Percentiles rank a stretch among this genome's conserved stretches.
Evolutionary conservation across 2,329 filamentous ascomycete species (phyloP).

Genomic region (Claviceps africana): DNA sequence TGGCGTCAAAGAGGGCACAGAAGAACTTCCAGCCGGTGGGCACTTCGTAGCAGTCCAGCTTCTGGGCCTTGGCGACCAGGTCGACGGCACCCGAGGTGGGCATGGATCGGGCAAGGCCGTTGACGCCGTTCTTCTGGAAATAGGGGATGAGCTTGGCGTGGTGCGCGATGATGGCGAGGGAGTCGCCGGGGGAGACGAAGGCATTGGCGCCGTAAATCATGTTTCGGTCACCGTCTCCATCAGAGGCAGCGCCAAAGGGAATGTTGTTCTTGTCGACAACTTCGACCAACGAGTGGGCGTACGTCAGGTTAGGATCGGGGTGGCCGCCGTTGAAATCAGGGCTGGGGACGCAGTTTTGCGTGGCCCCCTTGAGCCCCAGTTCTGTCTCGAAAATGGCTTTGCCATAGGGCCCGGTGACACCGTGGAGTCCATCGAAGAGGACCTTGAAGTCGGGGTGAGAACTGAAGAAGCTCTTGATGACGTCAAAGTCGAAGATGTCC

Average conservation of each 20-base stretch:
- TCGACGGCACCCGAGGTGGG: slow-evolving; percentile 92
- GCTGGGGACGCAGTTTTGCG: slow-evolving; percentile 82
- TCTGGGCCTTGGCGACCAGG: slow-evolving; percentile 88
- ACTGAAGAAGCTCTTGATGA: slow-evolving; percentile 89
- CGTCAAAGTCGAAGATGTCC: slow-evolving; percentile 93
- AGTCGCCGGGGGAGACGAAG: slow-evolving; percentile 95
- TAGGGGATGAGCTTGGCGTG: slow-evolving; percentile 93
- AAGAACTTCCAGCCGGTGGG: slow-evolving; percentile 99
- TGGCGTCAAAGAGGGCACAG: slow-evolving; percentile 83
- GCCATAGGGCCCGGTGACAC: slow-evolving; percentile 91
- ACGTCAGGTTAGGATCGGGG: slow-evolving; percentile 94
- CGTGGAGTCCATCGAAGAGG: slow-evolving; percentile 85
- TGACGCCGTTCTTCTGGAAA: slow-evolving; percentile 95
- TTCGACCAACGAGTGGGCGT: slow-evolving; percentile 88
- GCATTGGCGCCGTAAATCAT: slow-evolving; percentile 98
- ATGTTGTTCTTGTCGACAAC: slow-evolving; percentile 82
- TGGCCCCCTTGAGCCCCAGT: slow-evolving; percentile 64
- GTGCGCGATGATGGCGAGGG: slow-evolving; percentile 94
- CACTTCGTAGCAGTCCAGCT: slow-evolving; percentile 84
- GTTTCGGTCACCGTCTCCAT: slow-evolving; percentile 96
- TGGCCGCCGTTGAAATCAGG: slow-evolving; percentile 96
- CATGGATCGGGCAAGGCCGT: slow-evolving; percentile 92
- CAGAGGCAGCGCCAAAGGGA: slow-evolving; percentile 90
- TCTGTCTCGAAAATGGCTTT: slow-evolving; percentile 90
- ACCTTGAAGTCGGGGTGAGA: slow-evolving; percentile 87